A percentile compares a stretch with the other conserved stretches of the same genome.
phyloP scores from a whole-genome alignment of 495 filamentous ascomycete species.

The Annulohypoxylon moriforme region DNA sequence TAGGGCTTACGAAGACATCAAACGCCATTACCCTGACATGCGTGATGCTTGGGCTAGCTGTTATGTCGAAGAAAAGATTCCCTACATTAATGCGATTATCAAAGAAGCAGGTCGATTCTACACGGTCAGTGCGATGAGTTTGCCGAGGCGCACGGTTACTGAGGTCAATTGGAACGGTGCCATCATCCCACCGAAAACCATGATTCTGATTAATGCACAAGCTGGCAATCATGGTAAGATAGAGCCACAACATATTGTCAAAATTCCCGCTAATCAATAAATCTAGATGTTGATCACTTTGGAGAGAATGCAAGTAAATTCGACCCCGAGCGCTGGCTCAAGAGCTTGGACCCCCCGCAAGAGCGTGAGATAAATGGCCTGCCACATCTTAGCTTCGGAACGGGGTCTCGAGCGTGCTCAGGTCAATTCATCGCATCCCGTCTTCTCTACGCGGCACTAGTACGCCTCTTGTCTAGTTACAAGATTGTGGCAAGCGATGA shows the following conservation, averaged over 20 bases:
- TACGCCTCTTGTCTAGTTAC: constrained; percentile 62
- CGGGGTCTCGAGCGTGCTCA: constrained; percentile 65
- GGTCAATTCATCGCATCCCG: constrained; percentile 63
- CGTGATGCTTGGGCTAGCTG: constrained; percentile 61
- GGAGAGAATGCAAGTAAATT: constrained; percentile 62
- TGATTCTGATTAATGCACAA: constrained; percentile 68
- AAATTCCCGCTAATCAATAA: neutral
- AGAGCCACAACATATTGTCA: neutral
- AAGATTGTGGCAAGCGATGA: constrained; percentile 62
- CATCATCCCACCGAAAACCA: constrained; percentile 65
- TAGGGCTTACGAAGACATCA: constrained; percentile 66
- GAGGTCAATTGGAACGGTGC: constrained; percentile 67
- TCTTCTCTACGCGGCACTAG: constrained; percentile 61
- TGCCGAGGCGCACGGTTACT: constrained; percentile 63
- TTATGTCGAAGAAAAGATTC: constrained; percentile 60
- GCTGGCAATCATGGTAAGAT: constrained; percentile 66
- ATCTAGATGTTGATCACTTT: constrained; percentile 62
- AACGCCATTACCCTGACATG: constrained; percentile 58
- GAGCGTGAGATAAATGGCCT: constrained; percentile 55
- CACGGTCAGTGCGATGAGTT: constrained; percentile 65
- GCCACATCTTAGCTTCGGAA: constrained; percentile 64
- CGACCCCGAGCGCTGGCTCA: constrained; percentile 65
- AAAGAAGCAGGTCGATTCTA: constrained; percentile 68
- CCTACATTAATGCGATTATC: constrained; percentile 62
- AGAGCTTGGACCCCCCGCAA: constrained; percentile 49